Evolutionary conservation across 2,329 filamentous ascomycete genomes (phyloP).

Genomic region (Macrophomina pseudophaseolina): DNA sequence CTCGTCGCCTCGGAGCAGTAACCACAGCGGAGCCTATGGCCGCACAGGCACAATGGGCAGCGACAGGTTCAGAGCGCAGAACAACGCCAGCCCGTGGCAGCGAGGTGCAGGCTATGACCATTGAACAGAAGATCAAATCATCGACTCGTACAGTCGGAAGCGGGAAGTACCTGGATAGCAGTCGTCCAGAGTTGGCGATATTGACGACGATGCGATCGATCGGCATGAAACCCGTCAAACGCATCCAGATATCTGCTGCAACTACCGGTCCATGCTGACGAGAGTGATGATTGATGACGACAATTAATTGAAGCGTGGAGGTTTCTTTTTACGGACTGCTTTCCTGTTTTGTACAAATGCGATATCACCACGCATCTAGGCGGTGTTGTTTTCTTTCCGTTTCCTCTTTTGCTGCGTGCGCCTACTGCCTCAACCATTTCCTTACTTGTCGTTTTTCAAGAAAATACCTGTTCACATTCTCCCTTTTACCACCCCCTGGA

Average conservation of each 20-base stretch:
- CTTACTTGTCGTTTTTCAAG: constrained; percentile 3
- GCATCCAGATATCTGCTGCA: background rate
- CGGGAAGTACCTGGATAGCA: constrained; percentile 7
- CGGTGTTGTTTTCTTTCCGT: constrained; percentile 21
- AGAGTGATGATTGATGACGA: constrained; percentile 23
- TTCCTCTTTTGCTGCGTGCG: constrained; percentile 14
- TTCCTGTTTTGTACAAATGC: constrained; percentile 25
- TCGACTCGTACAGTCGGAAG: constrained; percentile 29
- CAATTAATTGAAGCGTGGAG: constrained; percentile 23
- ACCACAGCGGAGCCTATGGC: constrained; percentile 33
- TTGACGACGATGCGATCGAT: background rate
- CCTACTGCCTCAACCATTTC: constrained; percentile 19
- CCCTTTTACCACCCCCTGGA: constrained; percentile 12
- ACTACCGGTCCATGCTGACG: constrained; percentile 7
- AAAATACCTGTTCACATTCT: constrained; percentile 13
- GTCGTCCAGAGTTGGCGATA: background rate
- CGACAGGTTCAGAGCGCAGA: constrained; percentile 51
- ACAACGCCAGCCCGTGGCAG: constrained; percentile 68
- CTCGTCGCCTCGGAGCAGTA: constrained; percentile 43
- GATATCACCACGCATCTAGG: constrained; percentile 26
- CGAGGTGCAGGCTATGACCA: constrained; percentile 69
- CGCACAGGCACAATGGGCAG: constrained; percentile 38
- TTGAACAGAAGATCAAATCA: constrained; percentile 49
- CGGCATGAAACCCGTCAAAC: background rate
- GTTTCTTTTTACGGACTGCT: constrained; percentile 24